These are phyloP conservation scores for Huntiella savannae DNA, from an alignment of 2,329 filamentous ascomycete species.

Conservation along the genomic window DNA sequence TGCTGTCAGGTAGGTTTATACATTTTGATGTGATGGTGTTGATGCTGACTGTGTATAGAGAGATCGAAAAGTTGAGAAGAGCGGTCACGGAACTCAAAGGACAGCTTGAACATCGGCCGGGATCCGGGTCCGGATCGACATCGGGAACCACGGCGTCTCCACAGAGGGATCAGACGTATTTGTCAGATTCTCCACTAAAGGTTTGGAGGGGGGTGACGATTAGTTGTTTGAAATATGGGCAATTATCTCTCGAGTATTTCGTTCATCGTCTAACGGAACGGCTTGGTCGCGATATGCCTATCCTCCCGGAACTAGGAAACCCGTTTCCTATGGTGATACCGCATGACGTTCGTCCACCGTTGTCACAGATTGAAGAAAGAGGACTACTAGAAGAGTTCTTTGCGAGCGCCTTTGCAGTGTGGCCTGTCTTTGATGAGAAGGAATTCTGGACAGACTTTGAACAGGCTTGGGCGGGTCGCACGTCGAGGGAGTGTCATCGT, in stretches of 20 bases:
- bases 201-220: conserved; percentile 9
- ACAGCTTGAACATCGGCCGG: background rate
- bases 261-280: conserved; percentile 4
- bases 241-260: conserved; percentile 6
- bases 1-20: background rate
- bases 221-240: conserved; percentile 6
- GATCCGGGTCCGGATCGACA: background rate
- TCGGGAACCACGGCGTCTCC: background rate
- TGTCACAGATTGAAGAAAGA: background rate
- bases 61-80: conserved; percentile 6
- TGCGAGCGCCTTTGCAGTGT: background rate
- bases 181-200: conserved; percentile 4
- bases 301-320: background rate
- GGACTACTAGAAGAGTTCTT: conserved; percentile 1
- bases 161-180: background rate
- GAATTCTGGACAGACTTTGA: background rate
- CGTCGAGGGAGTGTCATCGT: background rate
- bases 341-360: background rate
- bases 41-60: conserved; percentile 1
- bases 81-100: conserved; percentile 2
- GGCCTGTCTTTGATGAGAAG: conserved; percentile 4
- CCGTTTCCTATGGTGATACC: background rate
- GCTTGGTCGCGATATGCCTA: conserved; percentile 1
- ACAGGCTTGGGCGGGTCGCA: background rate
- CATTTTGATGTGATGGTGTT: background rate